Conservation (phyloP, 495 filamentous ascomycete genomes). For the Oidiodendron maius region DNA sequence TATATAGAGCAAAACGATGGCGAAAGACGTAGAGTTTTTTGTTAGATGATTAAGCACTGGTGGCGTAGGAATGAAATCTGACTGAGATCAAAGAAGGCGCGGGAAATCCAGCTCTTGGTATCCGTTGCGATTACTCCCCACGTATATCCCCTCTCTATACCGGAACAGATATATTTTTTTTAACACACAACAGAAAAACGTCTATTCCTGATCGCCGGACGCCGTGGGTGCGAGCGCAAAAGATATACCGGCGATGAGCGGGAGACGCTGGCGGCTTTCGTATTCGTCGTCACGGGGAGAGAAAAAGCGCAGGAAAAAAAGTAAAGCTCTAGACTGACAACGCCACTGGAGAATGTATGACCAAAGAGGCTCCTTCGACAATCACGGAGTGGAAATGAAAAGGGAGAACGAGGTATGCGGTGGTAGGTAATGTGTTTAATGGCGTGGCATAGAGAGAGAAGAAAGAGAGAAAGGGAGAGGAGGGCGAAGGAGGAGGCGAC, state of each 20-base stretch:
- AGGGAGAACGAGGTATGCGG: too few species aligned
- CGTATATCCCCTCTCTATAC: conserved; percentile 1
- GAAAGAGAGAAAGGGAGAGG: background rate
- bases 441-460: background rate
- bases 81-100: background rate
- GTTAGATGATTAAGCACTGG: too few species aligned
- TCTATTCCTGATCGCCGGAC: background rate
- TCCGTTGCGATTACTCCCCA: background rate
- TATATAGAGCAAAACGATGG: background rate
- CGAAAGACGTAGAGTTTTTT: too few species aligned
- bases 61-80: background rate
- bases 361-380: background rate
- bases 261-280: background rate
- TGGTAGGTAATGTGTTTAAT: background rate
- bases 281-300: background rate
- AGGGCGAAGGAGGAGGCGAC: background rate
- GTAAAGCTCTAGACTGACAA: conserved; percentile 6
- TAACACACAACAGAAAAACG: conserved; percentile 2
- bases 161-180: background rate
- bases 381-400: background rate
- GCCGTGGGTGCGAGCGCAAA: background rate
- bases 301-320: background rate
- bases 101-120: conserved; percentile 3
- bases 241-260: background rate
- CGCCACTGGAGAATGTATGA: conserved; percentile 2